These are phyloP conservation scores for Chaetomium fimeti DNA, from an alignment of 495 filamentous ascomycete species.

Conservation along the genomic window DNA sequence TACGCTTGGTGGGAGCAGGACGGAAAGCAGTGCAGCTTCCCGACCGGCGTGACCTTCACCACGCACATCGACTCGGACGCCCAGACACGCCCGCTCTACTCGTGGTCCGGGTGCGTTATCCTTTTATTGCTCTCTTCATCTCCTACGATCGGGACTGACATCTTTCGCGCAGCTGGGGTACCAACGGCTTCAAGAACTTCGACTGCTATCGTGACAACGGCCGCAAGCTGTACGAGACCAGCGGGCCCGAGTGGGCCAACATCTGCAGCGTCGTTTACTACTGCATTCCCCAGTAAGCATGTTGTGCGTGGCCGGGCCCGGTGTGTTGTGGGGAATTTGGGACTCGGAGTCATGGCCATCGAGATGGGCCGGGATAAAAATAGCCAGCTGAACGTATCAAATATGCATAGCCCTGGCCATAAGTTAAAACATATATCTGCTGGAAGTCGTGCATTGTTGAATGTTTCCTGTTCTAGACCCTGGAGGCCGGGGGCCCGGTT, in stretches of 20 bases:
- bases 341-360: background rate
- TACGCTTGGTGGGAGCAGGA: conserved; percentile 11
- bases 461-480: no score
- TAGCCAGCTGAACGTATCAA: conserved; percentile 39
- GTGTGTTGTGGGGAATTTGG: conserved; percentile 22
- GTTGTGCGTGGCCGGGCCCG: background rate
- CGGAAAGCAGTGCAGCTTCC: background rate
- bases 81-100: conserved; percentile 4
- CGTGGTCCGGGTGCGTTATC: conserved; percentile 3
- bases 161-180: conserved; percentile 1
- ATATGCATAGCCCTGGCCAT: background rate
- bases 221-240: conserved; percentile 4
- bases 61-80: conserved; percentile 12
- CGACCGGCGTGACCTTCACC: background rate
- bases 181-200: conserved; percentile 16
- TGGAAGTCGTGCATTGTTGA: background rate
- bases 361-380: background rate
- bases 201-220: conserved; percentile 13
- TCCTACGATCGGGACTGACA: background rate
- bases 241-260: conserved; percentile 4
- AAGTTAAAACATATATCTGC: background rate
- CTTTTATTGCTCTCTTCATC: background rate
- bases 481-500: no score
- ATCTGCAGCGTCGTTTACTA: conserved; percentile 5
- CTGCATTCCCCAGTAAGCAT: conserved; percentile 9